Evolutionary conservation across 441 rosid genomes (phyloP), one percentile per base, ranked within the genome.

Genomic region (Codiaeum variegatum): DNA sequence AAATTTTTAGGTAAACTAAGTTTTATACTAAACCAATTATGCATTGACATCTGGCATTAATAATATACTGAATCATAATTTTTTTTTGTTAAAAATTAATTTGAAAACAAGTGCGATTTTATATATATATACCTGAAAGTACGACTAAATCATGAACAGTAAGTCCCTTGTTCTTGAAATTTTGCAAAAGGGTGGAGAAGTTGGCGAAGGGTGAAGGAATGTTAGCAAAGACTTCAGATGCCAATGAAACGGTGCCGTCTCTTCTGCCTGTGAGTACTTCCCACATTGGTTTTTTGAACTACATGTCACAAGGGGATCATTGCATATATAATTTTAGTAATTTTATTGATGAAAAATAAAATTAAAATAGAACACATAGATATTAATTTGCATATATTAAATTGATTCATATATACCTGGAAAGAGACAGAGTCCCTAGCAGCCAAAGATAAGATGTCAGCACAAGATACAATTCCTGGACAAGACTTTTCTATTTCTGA

Each of bases 401-500:
- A n/a, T 59, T 7, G 26, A 52, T 18, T 9, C 11, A 55, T 55
- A 3, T 82, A 77, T 82, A 88, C 93, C 66, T 77, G 76, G 75
- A 73, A 79, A 0, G 90, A 86, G 71, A 91, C 84, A 0, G 92
- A 74, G 69, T 91, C 97, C 61, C 91, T 84, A 6, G 96, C 75
- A 58, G 82, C 79, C 68, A 89, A 80, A 12, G 94, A 82, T 68
- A 91, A 10, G 38, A 83, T 71, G 71, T 91, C 97, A 52, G 97
- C 88, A 72, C 94, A 91, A 28, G 97, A 91, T 32, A 91, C 94
- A 23, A 81, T 66, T 23, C 87, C 83, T 0, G 89, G 87, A 60
- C 97, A 91, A 56, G 10, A 71, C 49, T 70, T 73, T 80, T 91
- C 97, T 8, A 88, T 24, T 73, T 83, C 75, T 1, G 84, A 78